phyloP scores from a whole-genome alignment of 2,329 filamentous ascomycete species.

The Dendryphion nanum region DNA sequence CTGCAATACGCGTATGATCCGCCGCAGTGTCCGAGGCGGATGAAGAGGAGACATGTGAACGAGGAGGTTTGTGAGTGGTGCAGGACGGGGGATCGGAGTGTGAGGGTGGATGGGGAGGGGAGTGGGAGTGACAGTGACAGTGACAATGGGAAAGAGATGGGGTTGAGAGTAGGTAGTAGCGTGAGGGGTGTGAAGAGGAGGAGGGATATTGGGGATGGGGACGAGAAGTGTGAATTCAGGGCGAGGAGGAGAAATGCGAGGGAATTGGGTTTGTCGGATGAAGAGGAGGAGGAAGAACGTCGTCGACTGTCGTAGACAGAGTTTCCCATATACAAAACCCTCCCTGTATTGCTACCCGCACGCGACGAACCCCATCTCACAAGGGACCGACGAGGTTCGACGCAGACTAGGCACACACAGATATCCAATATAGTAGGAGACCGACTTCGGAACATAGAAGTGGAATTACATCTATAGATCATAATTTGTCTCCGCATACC shows the following conservation, averaged over 20 bases:
- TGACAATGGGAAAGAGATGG: not conserved
- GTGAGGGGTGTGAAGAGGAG: not conserved
- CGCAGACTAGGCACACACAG: no score
- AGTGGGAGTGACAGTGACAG: not conserved
- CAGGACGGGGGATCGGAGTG: not conserved
- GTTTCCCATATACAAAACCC: no score
- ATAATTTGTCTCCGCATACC: no score
- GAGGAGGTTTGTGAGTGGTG: not conserved
- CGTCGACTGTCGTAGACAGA: no score
- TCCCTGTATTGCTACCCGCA: no score
- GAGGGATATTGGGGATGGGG: not conserved
- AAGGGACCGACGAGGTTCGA: no score
- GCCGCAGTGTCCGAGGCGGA: conserved; percentile 22
- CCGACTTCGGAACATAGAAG: no score
- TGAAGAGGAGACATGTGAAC: conserved; percentile 10
- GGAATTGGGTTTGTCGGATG: no score
- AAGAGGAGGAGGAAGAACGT: no score
- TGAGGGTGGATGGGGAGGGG: not conserved
- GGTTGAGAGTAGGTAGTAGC: not conserved
- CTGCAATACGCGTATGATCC: conserved; percentile 15
- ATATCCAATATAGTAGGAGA: no score
- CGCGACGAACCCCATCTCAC: no score
- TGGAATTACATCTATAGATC: no score
- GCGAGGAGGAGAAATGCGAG: conserved; percentile 11
- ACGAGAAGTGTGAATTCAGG: not conserved